Evolutionary conservation across 2,329 filamentous ascomycete species (phyloP), one percentile per base, ranked within the genome.

Genomic region (Colletotrichum cordylinicola): DNA sequence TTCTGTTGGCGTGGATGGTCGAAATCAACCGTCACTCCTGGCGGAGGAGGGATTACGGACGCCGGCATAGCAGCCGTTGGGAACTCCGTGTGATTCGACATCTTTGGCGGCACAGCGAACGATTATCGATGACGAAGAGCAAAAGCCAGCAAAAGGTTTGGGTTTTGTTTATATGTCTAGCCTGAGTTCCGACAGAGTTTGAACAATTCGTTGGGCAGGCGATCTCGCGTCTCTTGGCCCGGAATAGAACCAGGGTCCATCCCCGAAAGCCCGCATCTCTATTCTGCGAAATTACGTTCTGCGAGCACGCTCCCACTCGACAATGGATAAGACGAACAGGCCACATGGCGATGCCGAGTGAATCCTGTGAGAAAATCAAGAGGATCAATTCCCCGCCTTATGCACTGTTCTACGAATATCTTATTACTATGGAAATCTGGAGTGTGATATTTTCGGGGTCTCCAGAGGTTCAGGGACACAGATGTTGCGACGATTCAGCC

Each of bases 1-100:
- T 76, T 72, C 15, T 75, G 78, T 18, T 74, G 74, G 56, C 74
- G 66, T 2, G 81, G 82, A 52, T 81, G 66, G 10, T 68, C 66
- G 4, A 68, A 68, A 52, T 68, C 66, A 7, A 68, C 48, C 31
- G 52, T 39, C 18, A 68, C 66, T 3, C 66, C 66, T 12, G 66
- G 66, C n/a, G 66, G 66, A 24, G 66, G 48, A 21, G 66, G 66
- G 7, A 68, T 68, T 21, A 68, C 33, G 21, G 39, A 33, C 65
- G 16, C 43, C 9, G 29, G 43, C 43, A 56, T 62, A 13, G 15
- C 31, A 18, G 31, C 29, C 31, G 60, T 24, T 64, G 31, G 31
- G 12, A 64, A 21, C 12, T 55, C 18, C 43, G 64, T 67, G 24
- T 52, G 39, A 21, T 67, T 55, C n/a, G 65, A 67, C 65, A 67